Conservation (phyloP, 108 stramenopile genomes). For the Nitzschia inconspicua region DNA sequence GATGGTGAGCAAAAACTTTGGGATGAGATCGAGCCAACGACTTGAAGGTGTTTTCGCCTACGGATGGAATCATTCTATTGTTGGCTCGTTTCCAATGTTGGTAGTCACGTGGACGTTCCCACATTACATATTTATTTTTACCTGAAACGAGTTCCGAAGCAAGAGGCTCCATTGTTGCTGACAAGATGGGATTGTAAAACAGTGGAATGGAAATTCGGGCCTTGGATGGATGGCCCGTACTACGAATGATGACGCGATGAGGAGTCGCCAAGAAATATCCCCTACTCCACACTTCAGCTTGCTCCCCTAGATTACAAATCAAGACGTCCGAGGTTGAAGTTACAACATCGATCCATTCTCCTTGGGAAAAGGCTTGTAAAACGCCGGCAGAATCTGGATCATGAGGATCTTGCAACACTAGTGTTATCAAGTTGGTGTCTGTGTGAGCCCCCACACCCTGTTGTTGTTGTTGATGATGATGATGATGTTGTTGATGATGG, state of each 20-base stretch:
- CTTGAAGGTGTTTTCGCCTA: conserved; percentile 75
- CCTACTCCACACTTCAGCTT: conserved; percentile 43
- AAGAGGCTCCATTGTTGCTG: conserved; percentile 47
- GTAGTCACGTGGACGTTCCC: conserved; percentile 24
- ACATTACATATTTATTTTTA: background rate
- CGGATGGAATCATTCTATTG: conserved; percentile 37
- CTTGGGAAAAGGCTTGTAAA: conserved; percentile 55
- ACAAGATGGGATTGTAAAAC: conserved; percentile 66
- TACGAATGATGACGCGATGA: conserved; percentile 49
- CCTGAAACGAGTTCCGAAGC: conserved; percentile 3
- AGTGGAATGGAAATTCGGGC: conserved; percentile 49
- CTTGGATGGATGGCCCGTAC: conserved; percentile 3
- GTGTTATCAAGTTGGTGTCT: conserved; percentile 62
- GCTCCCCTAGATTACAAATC: conserved; percentile 71
- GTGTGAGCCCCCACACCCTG: conserved; percentile 70
- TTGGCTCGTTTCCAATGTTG: conserved; percentile 43
- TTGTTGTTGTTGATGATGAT: background rate
- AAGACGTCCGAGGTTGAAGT: conserved; percentile 18
- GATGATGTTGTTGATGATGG: background rate
- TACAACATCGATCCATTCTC: conserved; percentile 59
- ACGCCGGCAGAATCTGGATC: conserved; percentile 29
- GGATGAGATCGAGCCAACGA: conserved; percentile 68
- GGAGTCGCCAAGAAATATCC: conserved; percentile 71
- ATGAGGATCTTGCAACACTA: conserved; percentile 58
- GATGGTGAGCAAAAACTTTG: conserved; percentile 45